Conservation (phyloP, 2,329 filamentous ascomycete genomes). For the Fusarium hostae region DNA sequence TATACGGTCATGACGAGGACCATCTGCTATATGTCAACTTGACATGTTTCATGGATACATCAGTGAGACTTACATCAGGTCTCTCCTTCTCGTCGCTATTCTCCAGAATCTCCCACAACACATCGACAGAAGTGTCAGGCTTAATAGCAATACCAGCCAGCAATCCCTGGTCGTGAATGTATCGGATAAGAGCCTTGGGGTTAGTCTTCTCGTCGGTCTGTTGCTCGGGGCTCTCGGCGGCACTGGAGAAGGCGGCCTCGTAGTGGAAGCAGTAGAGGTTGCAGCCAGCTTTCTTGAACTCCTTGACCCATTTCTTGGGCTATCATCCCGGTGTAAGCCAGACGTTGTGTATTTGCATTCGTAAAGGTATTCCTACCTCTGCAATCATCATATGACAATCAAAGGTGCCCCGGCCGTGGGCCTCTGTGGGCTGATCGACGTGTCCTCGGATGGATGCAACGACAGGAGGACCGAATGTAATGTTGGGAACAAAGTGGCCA, state of each 20-base stretch:
- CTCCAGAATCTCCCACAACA: slow-evolving; percentile 90
- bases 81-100: slow-evolving; percentile 76
- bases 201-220: slow-evolving; percentile 77
- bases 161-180: slow-evolving; percentile 89
- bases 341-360: background rate
- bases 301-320: slow-evolving; percentile 98
- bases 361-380: slow-evolving; percentile 70
- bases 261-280: slow-evolving; percentile 99
- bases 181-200: slow-evolving; percentile 85
- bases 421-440: slow-evolving; percentile 77
- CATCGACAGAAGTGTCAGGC: slow-evolving; percentile 88
- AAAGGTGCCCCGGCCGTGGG: slow-evolving; percentile 87
- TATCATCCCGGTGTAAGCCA: slow-evolving; percentile 50
- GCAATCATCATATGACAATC: slow-evolving; percentile 99
- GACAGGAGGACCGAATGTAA: slow-evolving; percentile 95
- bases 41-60: background rate
- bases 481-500: slow-evolving; percentile 98
- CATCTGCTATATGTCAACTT: slow-evolving; percentile 72
- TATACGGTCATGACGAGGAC: slow-evolving; percentile 98
- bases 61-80: slow-evolving; percentile 79
- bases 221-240: slow-evolving; percentile 81
- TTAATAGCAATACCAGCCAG: slow-evolving; percentile 96
- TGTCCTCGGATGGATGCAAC: slow-evolving; percentile 93
- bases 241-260: slow-evolving; percentile 91
- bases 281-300: slow-evolving; percentile 93